Base-by-base conservation (phyloP, 495 filamentous ascomycete genomes). In the Viridothelium virens region DNA sequence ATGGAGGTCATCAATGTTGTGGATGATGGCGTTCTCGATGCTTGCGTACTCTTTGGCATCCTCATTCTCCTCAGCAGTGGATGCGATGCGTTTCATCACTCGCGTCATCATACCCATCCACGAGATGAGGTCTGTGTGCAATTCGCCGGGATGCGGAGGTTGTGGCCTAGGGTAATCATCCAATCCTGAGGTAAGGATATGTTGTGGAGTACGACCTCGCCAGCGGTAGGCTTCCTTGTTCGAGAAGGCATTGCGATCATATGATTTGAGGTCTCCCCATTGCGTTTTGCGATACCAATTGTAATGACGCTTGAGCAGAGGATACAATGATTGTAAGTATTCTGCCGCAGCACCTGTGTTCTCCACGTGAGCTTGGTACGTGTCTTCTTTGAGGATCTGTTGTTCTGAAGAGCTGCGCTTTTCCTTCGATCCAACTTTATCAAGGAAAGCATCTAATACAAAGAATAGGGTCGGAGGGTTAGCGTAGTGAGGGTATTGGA, bases 381-480 rank as follows among this genome's bases (percentile, higher is more conserved):
- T 14, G 71, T 56, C 14, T 38, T 72, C 74, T 0, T 62, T 69
- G 18, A 74, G n/a, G 16, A 63, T 44, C n/a, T 68, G 63, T 34
- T 53, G 25, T 11, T 39, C 62, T 14, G 39, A 46, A 31, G 70
- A 46, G 10, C 53, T 53, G 1, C 62, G 62, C 72, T 72, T 66
- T 77, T 67, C 53, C 63, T 80, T 78, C 34, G 65, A 76, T 37
- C 81, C 79, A 18, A 96, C 79, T 72, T 88, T 92, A 69, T 91
- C 87, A 66, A 96, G 81, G 69, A 96, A 91, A 14, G 81, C 80
- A 66, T 94, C 89, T 16, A 98, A 75, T 61, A 94, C 86, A 69
- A 97, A 84, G 78, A 96, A 97, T 5, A 98, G 83, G 1, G 94
- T 97, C n/a, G 94, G 94, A 0, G 94, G 95, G 76, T 98, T 98